phyloP scores from a whole-genome alignment of 2,329 filamentous ascomycete species.

The Zarea fungicola region DNA sequence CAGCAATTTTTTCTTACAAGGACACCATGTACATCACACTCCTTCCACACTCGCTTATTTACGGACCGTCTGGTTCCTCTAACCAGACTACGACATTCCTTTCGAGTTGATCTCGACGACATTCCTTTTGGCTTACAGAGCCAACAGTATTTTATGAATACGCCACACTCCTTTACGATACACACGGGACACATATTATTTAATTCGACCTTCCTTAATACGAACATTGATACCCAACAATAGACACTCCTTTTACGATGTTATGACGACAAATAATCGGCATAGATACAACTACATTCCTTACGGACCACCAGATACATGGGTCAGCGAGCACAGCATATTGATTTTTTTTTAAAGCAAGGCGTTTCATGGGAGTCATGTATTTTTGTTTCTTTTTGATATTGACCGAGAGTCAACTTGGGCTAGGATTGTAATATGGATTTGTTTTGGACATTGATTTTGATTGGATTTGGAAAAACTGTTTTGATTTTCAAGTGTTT shows the following conservation, averaged over 20 bases:
- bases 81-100: conserved; percentile 17
- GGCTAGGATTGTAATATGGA: conserved; percentile 8
- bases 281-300: conserved; percentile 45
- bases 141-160: conserved; percentile 28
- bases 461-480: conserved; percentile 4
- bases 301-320: conserved; percentile 33
- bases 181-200: background rate
- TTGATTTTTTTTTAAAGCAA: conserved; percentile 11
- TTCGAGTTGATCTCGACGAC: conserved; percentile 28
- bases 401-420: conserved; percentile 4
- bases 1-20: conserved; percentile 20
- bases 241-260: conserved; percentile 33
- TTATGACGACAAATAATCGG: conserved; percentile 30
- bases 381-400: conserved; percentile 11
- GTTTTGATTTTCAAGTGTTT: conserved; percentile 5
- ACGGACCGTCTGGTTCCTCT: conserved; percentile 13
- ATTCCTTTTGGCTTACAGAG: conserved; percentile 21
- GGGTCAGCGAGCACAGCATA: conserved; percentile 12
- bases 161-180: conserved; percentile 26
- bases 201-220: conserved; percentile 12
- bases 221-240: conserved; percentile 26
- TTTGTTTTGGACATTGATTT: background rate
- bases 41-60: conserved; percentile 32
- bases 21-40: conserved; percentile 33
- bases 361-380: conserved; percentile 12